phyloP scores from a whole-genome alignment of 1,284 basidiomycete species.

The Lentinus polychrous region DNA sequence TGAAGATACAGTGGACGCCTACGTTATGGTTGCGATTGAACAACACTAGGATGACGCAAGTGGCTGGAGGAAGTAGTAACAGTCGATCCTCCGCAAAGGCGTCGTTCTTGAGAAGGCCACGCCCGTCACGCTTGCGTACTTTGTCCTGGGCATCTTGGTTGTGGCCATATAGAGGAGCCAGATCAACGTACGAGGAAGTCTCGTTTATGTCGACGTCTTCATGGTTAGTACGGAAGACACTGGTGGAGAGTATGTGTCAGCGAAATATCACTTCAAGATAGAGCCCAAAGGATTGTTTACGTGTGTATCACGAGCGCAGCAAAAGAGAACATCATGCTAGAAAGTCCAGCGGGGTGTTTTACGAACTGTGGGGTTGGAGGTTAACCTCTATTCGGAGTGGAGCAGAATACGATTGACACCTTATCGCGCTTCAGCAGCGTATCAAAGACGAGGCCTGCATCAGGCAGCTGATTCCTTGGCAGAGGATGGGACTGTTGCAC shows the following conservation, averaged over 20 bases:
- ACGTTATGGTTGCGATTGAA: constrained; percentile 88
- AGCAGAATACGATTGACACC: constrained; percentile 26
- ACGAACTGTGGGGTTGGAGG: constrained; percentile 45
- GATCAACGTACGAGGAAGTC: constrained; percentile 83
- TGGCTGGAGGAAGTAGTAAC: constrained; percentile 74
- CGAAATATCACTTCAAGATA: constrained; percentile 3
- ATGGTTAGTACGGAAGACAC: constrained; percentile 71
- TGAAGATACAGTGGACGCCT: no score
- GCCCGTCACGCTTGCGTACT: constrained; percentile 58
- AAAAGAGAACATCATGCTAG: constrained; percentile 75
- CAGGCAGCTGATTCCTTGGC: constrained; percentile 62
- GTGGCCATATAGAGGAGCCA: constrained; percentile 74
- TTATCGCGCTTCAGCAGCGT: constrained; percentile 53
- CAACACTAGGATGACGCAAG: constrained; percentile 65
- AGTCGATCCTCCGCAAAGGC: constrained; percentile 73
- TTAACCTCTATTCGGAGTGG: neutral
- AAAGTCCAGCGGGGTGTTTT: constrained; percentile 72
- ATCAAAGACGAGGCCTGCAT: constrained; percentile 74
- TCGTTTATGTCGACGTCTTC: constrained; percentile 66
- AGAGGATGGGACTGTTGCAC: constrained; percentile 68
- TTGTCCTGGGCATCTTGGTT: constrained; percentile 54
- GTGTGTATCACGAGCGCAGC: constrained; percentile 78
- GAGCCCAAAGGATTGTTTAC: constrained; percentile 27
- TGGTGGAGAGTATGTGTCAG: constrained; percentile 21
- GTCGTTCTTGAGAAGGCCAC: constrained; percentile 63